Evolutionary conservation across 495 filamentous ascomycete species (phyloP), one percentile per base, ranked within the genome.

Genomic region (Penicillium canariense): DNA sequence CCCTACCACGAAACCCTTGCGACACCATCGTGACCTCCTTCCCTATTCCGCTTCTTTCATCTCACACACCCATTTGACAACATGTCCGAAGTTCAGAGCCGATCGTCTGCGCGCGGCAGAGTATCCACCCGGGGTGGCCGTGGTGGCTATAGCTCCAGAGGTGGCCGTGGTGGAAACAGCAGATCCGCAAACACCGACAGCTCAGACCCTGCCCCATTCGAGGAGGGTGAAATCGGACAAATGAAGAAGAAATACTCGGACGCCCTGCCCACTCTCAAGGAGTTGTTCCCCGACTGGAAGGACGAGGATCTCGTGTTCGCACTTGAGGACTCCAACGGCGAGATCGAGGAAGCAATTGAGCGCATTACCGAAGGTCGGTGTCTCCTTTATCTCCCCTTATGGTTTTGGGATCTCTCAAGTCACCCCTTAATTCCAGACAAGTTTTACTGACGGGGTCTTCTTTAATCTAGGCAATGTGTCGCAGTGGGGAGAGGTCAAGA

Each of bases 401-500:
- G 60, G 50, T 60, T 38, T 54, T 5, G n/a, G 25, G 26, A 3
- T 22, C 25, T 14, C 15, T 17, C 7, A 35, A n/a, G 15, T 1
- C 9, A 35, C 17, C 31, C 46, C 26, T 46, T 46, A 8, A 27
- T 43, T 51, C 20, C 6, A 42, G 14, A 32, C 5, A 17, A 22
- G n/a, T 35, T 36, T 61, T 54, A 51, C 59, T 75, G 49, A 73
- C 61, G 56, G 12, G 23, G 50, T 47, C 44, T 59, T 54, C 20
- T 58, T 31, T 60, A 31, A 45, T 42, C 26, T 64, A 97, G 93
- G 93, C 59, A 86, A 85, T 51, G 87, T 96, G 60, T 84, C 91
- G 56, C 91, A 93, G 78, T 99, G 95, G 88, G 89, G 86, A 55
- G 91, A 96, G 73, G 91, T 97, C 65, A 90, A 93, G 75, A 96